Base-by-base conservation (phyloP, 345 rosid genomes). In the Murraya paniculata region DNA sequence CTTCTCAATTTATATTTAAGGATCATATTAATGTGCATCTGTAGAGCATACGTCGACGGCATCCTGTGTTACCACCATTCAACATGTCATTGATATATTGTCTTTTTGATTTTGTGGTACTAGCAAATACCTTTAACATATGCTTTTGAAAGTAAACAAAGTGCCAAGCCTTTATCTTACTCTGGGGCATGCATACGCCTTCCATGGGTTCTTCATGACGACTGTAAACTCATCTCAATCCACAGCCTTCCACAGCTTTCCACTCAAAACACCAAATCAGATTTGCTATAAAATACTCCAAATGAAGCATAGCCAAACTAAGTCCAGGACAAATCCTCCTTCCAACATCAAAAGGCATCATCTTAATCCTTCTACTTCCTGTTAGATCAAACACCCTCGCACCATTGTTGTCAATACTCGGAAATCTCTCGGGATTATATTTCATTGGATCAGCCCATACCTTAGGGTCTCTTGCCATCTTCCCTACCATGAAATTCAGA, bases 311-410 rank as follows among this genome's bases (percentile, higher is more conserved):
- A 7, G 55, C 56, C 31, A 73, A 60, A 38, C 36, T 36, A 25
- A 39, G 30, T 1, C 73, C 77, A 5, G 77, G 80, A 39, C 73
- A 81, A n/a, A 76, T 71, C 64, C 83, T 81, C 10, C 77, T 76
- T 9, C 77, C 77, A 0, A 30, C 80, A 0, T 80, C 74, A 24
- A 77, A 81, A 2, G 80, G 75, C 76, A 75, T 80, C 60, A 50
- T 70, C 36, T 70, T 70, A 5, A 50, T 50, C 18, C 16, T 60
- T 2, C 39, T 64, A 9, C 75, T 64, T 5, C 83, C 79, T 8
- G 74, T 81, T 39, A 81, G 11, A n/a, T 81, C 77, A 25, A 71
- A 65, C 16, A 35, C 77, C n/a, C 65, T 56, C 11, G 7, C 24
- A 1, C 36, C 22, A 14, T 41, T 64, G 13, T 56, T 67, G 45